Percentiles rank a stretch among this genome's conserved stretches.
Evolutionary conservation across 2,329 filamentous ascomycete species (phyloP).

Genomic region (Hypoxylon sp.): DNA sequence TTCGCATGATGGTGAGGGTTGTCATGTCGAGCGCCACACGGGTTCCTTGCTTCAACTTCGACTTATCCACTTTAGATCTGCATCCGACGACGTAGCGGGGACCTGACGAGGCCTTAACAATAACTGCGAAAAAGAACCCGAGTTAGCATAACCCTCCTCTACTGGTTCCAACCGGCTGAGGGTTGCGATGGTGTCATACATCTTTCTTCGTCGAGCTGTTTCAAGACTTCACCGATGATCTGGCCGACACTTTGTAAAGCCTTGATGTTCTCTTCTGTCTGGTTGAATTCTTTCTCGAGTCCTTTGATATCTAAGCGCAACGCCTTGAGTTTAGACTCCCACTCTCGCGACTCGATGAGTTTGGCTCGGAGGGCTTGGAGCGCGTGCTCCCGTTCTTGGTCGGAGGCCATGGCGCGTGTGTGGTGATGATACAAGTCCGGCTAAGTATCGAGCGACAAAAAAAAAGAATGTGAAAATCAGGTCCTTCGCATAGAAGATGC

Average conservation of each 20-base stretch:
- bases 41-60: constrained; percentile 97
- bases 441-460: constrained; percentile 17
- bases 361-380: constrained; percentile 83
- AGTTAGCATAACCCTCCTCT: constrained; percentile 7
- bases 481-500: background rate
- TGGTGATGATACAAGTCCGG: constrained; percentile 25
- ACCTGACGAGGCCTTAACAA: constrained; percentile 97
- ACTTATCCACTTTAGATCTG: constrained; percentile 97
- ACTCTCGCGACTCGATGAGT: constrained; percentile 95
- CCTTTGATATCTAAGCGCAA: constrained; percentile 96
- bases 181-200: constrained; percentile 71
- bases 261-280: constrained; percentile 99
- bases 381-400: constrained; percentile 75
- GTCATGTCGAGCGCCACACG: constrained; percentile 99
- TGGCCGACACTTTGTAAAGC: constrained; percentile 98
- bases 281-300: constrained; percentile 92
- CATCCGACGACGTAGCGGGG: constrained; percentile 98
- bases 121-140: constrained; percentile 70
- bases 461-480: background rate
- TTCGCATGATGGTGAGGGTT: constrained; percentile 99
- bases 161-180: background rate
- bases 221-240: constrained; percentile 98
- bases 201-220: constrained; percentile 98
- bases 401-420: constrained; percentile 61
- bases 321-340: constrained; percentile 97